Base-by-base conservation (phyloP, 148 eudicot genomes). In the Polygonum aviculare region DNA sequence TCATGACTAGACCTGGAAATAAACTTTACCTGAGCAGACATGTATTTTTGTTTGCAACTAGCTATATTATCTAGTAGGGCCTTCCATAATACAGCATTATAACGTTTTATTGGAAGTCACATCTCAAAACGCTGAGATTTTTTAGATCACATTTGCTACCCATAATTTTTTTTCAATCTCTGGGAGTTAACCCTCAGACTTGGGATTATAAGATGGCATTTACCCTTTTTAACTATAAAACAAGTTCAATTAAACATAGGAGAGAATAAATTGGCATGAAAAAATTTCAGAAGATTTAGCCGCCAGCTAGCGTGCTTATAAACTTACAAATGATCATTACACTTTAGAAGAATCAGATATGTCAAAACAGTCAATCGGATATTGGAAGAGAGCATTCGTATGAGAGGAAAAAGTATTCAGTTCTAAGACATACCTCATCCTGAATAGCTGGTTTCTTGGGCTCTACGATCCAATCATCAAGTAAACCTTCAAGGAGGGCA, bases 401-500 rank as follows among this genome's bases (percentile, higher is more conserved):
- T n/a, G 14, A 63, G 39, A 63, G 39, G 9, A 63, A 63, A 63
- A 31, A 44, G 47, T 33, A 63, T 63, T 14, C 39, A 67, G 40
- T 36, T 36, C 44, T 67, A 36, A 69, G 55, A 74, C 48, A 35
- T 90, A 91, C 98, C 98, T 94, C 93, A 60, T 93, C 90, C 81
- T 78, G 91, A 47, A 83, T 79, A 67, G 79, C 80, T 77, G 77
- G 86, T 77, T 87, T 91, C 74, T 84, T 93, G 3, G 88, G 75
- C 84, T 91, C 93, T 19, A 80, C 90, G 65, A 88, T 81, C 98
- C 98, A 94, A 72, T 91, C 97, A 84, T 81, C 81, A 15, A 94
- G 81, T 73, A 90, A 76, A 79, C 85, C 87, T 84, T 94, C 98
- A 78, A 85, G 83, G 81, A 87, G 86, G 79, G 88, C 91, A 79